These are phyloP conservation scores for Aphanomyces astaci DNA, from an alignment of 352 stramenopile species.

Conservation along the genomic window DNA sequence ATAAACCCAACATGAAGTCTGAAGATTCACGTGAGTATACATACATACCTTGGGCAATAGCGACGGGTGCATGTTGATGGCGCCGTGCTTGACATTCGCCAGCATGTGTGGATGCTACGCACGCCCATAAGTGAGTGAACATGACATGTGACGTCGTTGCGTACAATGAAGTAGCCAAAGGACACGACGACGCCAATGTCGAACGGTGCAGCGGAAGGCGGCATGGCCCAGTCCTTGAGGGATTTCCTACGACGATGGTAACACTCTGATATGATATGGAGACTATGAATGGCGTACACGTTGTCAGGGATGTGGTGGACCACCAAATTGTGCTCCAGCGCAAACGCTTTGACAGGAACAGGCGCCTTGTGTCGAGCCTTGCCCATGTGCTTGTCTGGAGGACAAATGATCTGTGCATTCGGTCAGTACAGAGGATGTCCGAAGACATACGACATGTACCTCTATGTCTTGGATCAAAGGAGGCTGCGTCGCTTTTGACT, in stretches of 20 bases:
- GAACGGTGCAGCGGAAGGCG: constrained; percentile 34
- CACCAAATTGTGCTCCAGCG: constrained; percentile 43
- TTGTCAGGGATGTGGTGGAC: constrained; percentile 59
- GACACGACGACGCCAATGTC: constrained; percentile 85
- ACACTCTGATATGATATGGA: too few relatives aligned
- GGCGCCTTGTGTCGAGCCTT: constrained; percentile 46
- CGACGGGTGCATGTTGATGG: constrained; percentile 86
- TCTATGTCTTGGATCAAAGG: constrained; percentile 20
- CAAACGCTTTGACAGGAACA: constrained; percentile 72
- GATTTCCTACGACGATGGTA: constrained; percentile 42
- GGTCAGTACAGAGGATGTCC: background rate
- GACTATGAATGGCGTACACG: constrained; percentile 31
- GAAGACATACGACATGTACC: background rate
- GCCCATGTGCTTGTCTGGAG: constrained; percentile 70
- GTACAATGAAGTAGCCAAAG: constrained; percentile 78
- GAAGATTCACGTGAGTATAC: background rate
- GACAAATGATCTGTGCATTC: constrained; percentile 59
- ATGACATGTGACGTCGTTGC: background rate
- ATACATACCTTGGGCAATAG: constrained; percentile 61
- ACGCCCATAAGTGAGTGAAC: background rate
- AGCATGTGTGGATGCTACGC: constrained; percentile 70
- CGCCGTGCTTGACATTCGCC: constrained; percentile 46
- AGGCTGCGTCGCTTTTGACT: background rate
- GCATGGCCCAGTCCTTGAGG: constrained; percentile 65
- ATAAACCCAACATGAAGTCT: background rate